These are phyloP conservation scores for Cercospora zeae-maydis DNA, from an alignment of 2,329 filamentous ascomycete genomes.

Conservation along the genomic window DNA sequence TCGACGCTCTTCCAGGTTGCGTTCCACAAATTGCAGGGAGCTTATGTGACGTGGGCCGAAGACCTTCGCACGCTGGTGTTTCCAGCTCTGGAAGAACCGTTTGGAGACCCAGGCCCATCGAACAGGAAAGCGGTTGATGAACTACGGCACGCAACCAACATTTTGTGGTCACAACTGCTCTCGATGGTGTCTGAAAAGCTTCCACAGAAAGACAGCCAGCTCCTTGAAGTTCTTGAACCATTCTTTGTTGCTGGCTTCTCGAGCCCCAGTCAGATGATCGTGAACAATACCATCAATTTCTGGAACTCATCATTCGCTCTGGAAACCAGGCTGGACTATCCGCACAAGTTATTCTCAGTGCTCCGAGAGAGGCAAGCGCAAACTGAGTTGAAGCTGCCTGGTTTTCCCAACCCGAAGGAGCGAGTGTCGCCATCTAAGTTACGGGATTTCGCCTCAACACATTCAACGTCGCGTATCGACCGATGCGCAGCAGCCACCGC, in stretches of 20 bases:
- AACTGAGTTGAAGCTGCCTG: conserved; percentile 51
- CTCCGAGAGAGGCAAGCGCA: conserved; percentile 59
- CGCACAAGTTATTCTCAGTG: conserved; percentile 58
- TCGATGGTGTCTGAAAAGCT: conserved; percentile 51
- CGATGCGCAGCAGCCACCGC: conserved; percentile 1
- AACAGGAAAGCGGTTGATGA: not conserved
- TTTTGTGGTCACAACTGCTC: conserved; percentile 46
- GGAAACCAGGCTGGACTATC: conserved; percentile 60
- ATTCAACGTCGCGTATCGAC: not conserved
- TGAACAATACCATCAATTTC: conserved; percentile 52
- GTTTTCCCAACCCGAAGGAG: conserved; percentile 33
- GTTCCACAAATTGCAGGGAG: conserved; percentile 59
- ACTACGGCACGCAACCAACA: not conserved
- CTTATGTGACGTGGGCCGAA: conserved; percentile 61
- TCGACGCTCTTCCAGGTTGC: conserved; percentile 52
- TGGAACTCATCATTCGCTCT: conserved; percentile 72
- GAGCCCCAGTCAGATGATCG: conserved; percentile 50
- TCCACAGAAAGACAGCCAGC: conserved; percentile 55
- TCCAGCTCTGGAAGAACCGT: not conserved
- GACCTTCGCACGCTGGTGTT: conserved; percentile 44
- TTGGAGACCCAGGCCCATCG: not conserved
- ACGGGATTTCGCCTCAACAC: not conserved
- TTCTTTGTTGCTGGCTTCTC: conserved; percentile 53
- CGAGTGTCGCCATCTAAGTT: not conserved
- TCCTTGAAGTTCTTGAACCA: conserved; percentile 53